Evolutionary conservation across 176 grass and related monocot species (phyloP), one percentile per base, ranked within the genome.

Genomic region (Chrysopogon serrulatus): DNA sequence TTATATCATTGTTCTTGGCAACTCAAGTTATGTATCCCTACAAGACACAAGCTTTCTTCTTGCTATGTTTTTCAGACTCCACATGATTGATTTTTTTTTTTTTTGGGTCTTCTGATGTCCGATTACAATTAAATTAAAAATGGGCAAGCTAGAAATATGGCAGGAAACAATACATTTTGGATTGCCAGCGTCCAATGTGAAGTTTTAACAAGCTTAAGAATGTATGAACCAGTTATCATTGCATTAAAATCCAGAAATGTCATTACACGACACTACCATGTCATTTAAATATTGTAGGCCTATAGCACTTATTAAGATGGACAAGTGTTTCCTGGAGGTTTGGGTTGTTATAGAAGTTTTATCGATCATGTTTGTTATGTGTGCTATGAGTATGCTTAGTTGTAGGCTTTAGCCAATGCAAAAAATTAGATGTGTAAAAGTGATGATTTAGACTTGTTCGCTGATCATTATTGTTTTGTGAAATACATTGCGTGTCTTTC

Each of bases 231-330:
- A 71, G 12, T 61, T 47, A 60, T 18, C 26, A 48, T 5, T 60
- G 19, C 13, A 17, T 53, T 78, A 42, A 65, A 57, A n/a, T 63
- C 10, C 30, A 66, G n/a, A 84, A 54, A 76, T 83, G 34, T 83
- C 33, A 23, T 31, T 6, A 41, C 33, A 41, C 7, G 51, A 23
- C 33, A 86, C 37, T 34, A 40, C 23, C 72, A 57, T 71, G 54
- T 36, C 35, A 6, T 62, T 19, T 37, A 63, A 40, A 24, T 34
- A 68, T 23, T 30, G 65, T 36, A 63, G 42, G 17, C 30, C 45
- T 53, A 28, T 47, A 59, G 41, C 48, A 59, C 27, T 28, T 23
- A 72, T 47, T 48, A 64, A 71, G 32, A 61, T 15, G 37, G 27
- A 78, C 10, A 13, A 59, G 27, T 41, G 1, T 56, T 59, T 27